Conservation (phyloP, 2,329 filamentous ascomycete genomes). For the Amesomyces nigricolor region DNA sequence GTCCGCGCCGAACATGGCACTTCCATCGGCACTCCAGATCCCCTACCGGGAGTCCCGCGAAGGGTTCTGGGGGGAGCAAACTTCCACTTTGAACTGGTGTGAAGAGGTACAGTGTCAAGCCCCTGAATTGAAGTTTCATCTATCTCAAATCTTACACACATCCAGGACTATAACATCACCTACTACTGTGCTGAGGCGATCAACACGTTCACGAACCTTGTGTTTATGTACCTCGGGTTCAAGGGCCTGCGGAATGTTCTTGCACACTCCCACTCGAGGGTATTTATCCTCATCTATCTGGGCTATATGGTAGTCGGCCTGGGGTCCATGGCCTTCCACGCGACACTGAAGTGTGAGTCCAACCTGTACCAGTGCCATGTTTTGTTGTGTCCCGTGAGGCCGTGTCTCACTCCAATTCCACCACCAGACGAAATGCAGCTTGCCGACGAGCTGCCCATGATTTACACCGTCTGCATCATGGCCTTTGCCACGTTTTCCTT, state of each 20-base stretch:
- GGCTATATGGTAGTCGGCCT: conserved; percentile 51
- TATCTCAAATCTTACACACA: not conserved
- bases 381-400: not conserved
- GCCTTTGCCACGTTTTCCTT: conserved; percentile 67
- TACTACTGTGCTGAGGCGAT: conserved; percentile 35
- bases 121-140: not conserved
- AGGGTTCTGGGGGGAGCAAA: conserved; percentile 35
- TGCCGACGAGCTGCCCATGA: conserved; percentile 56
- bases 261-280: conserved; percentile 63
- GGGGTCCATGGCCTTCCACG: conserved; percentile 53
- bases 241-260: conserved; percentile 71
- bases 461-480: conserved; percentile 54
- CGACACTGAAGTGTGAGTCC: conserved; percentile 49
- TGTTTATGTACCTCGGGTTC: conserved; percentile 73
- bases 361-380: not conserved
- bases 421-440: conserved; percentile 52
- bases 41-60: conserved; percentile 34
- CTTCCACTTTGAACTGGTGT: conserved; percentile 37
- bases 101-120: conserved; percentile 31
- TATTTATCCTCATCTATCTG: conserved; percentile 63
- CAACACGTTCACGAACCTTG: conserved; percentile 70
- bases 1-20: conserved; percentile 10
- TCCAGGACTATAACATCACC: conserved; percentile 35
- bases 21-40: conserved; percentile 25
- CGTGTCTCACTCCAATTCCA: not conserved